Base-by-base conservation (phyloP, 1,139 yeast genomes). In the Yamadazyma oceani region DNA sequence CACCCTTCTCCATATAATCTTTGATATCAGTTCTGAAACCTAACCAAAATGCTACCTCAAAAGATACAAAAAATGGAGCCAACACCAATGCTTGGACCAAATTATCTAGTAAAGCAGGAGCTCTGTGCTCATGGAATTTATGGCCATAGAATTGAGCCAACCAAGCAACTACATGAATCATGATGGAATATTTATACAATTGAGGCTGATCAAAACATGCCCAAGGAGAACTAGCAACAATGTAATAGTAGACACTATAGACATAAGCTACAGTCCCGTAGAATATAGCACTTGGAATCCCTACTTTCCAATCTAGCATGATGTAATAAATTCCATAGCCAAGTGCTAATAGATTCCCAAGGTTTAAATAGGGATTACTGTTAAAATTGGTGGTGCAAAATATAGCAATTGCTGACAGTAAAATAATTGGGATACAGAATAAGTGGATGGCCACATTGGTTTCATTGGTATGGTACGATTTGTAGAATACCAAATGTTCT, bases 91-190 rank as follows among this genome's bases (percentile, higher is more conserved):
- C 95, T 55, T 89, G 97, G 10, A 83, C 64, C 37, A 88, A 64
- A 54, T 83, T 90, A 53, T 89, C 96, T 36, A 87, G 58, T 41
- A 92, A 64, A 0, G 97, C 97, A 0, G 98, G 98, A 1, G 90
- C 86, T 35, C 90, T 71, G 44, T 73, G 73, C 56, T 92, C 98
- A 52, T 80, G 86, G 13, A 77, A 73, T 2, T 85, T 92, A 55
- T 92, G 97, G 4, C 97, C 97, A 42, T 84, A 70, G 59, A 92
- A 89, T 55, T 92, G 97, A n/a, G 80, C 80, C 15, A 80, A 53
- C 97, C 98, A 92, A 11, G 85, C 67, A 2, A 60, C 33, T 0
- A 73, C 56, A 57, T 84, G 85, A 19, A 75, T 48, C 0, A 43
- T 50, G 22, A 64, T 42, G 3, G 78, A 70, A 32, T 47, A 53